phyloP scores from a whole-genome alignment of 768 basidiomycete species.

The Rhodosporidiobolus odoratus region DNA sequence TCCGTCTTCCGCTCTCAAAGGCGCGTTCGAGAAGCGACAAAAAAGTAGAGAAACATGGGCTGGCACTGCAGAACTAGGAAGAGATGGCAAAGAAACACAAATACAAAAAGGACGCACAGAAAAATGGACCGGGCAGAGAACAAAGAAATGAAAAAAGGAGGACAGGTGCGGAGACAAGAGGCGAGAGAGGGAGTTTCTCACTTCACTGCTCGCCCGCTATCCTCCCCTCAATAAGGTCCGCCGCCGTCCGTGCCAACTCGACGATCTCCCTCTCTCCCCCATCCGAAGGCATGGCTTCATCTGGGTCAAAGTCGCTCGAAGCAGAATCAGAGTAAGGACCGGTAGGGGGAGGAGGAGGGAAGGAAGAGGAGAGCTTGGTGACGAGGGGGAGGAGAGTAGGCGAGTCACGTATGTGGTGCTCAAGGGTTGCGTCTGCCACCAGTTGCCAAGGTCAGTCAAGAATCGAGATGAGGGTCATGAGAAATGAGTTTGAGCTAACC shows the following conservation, averaged over 20 bases:
- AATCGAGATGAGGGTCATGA: not conserved
- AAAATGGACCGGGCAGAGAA: not conserved
- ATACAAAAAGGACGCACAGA: not conserved
- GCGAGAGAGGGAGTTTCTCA: constrained; percentile 9
- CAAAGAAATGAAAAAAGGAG: not conserved
- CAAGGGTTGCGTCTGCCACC: constrained; percentile 24
- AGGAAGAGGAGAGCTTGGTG: constrained; percentile 64
- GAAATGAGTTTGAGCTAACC: not conserved
- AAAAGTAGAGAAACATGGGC: too few relatives aligned
- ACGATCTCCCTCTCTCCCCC: constrained; percentile 67
- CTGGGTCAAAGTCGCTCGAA: constrained; percentile 53
- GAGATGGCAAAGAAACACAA: not conserved
- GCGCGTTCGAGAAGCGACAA: too few relatives aligned
- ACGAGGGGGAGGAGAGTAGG: constrained; percentile 61
- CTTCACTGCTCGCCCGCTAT: not conserved
- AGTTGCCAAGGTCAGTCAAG: not conserved
- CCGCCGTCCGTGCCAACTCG: constrained; percentile 70
- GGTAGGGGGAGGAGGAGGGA: constrained; percentile 42
- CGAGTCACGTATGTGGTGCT: constrained; percentile 55
- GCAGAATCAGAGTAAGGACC: not conserved
- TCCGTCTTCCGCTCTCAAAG: too few relatives aligned
- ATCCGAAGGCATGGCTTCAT: constrained; percentile 62
- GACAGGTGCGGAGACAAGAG: too few relatives aligned
- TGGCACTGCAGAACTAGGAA: not conserved
- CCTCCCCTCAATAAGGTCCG: constrained; percentile 78